Percentiles rank a stretch among this genome's conserved stretches.
Evolutionary conservation across 2,329 filamentous ascomycete species (phyloP).

Genomic region (Aureobasidium sp.): DNA sequence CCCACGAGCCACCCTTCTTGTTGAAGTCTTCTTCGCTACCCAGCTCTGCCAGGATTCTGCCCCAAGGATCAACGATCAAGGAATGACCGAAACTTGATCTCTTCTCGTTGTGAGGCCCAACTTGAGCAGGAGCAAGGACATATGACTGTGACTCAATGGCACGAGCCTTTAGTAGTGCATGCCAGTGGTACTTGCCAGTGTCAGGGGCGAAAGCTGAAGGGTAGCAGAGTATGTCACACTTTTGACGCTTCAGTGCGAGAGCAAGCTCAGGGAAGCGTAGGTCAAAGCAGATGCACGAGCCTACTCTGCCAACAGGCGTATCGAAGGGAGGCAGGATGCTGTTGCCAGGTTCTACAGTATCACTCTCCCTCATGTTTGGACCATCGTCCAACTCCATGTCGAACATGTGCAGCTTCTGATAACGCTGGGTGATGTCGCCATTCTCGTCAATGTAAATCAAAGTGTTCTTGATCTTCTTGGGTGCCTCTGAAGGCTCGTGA

Average conservation of each 20-base stretch:
- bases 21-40: slow-evolving; percentile 41
- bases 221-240: slow-evolving; percentile 72
- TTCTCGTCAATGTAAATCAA: slow-evolving; percentile 57
- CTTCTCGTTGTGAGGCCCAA: slow-evolving; percentile 65
- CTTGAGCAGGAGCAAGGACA: slow-evolving; percentile 77
- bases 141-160: slow-evolving; percentile 87
- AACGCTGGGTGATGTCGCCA: slow-evolving; percentile 54
- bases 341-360: slow-evolving; percentile 60
- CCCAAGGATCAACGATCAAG: slow-evolving; percentile 83
- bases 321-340: slow-evolving; percentile 60
- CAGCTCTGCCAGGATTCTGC: slow-evolving; percentile 59
- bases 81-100: slow-evolving; percentile 78
- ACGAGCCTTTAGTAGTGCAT: slow-evolving; percentile 64
- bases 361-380: slow-evolving; percentile 54
- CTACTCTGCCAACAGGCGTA: slow-evolving; percentile 66
- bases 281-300: slow-evolving; percentile 83
- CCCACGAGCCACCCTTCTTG: slow-evolving; percentile 27
- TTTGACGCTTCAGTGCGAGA: slow-evolving; percentile 55
- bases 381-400: slow-evolving; percentile 60
- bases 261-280: slow-evolving; percentile 56
- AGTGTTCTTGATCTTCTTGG: slow-evolving; percentile 52
- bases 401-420: slow-evolving; percentile 90
- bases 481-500: slow-evolving; percentile 58
- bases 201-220: slow-evolving; percentile 85
- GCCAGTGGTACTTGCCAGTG: slow-evolving; percentile 82